Evolutionary conservation across 2,329 filamentous ascomycete genomes (phyloP), one percentile per base, ranked within the genome.

Genomic region (Fusarium phyllophilum): DNA sequence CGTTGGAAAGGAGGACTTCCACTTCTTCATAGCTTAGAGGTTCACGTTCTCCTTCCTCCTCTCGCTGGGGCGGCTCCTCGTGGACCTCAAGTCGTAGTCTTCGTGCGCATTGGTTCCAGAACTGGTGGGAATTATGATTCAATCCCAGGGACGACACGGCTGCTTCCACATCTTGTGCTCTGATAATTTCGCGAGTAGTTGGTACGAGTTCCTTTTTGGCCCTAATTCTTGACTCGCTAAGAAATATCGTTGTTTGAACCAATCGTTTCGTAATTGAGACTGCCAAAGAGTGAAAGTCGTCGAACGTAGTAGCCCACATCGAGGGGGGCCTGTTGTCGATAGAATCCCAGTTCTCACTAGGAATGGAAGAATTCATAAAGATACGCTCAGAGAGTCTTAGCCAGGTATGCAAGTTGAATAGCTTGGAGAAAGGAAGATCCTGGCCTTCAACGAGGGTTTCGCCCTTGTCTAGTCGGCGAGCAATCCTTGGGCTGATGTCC

Each of bases 271-370:
- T 95, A 20, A 96, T 74, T 60, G 89, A 92, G 3, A 93, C 80
- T 1, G 88, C 85, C 5, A 97, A 81, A 14, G 89, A 88, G 77
- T 95, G 87, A 49, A 97, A 92, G 75, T 96, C 94, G 10, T 89
- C 87, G n/a, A 97, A 87, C 0, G 93, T 91, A 4, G 93, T 95
- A 12, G 91, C 89, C 74, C 92, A 91, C 29, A 97, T 89, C 0
- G 92, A 90, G 0, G 95, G 95, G 7, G 85, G 85, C 63, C 89
- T 86, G n/a, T 88, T 86, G 26, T 87, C 86, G 13, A 93, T 76
- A 44, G 84, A 85, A 39, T 84, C 85, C 94, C 93, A 97, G 78
- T 94, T 95, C 62, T 89, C 87, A 61, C 90, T 89, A 18, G 86
- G 83, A 46, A 88, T 84, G 5, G 84, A 80, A 18, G 87, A 86